Evolutionary conservation across 2,329 filamentous ascomycete species (phyloP).

Genomic region (Ophiostoma quercus): DNA sequence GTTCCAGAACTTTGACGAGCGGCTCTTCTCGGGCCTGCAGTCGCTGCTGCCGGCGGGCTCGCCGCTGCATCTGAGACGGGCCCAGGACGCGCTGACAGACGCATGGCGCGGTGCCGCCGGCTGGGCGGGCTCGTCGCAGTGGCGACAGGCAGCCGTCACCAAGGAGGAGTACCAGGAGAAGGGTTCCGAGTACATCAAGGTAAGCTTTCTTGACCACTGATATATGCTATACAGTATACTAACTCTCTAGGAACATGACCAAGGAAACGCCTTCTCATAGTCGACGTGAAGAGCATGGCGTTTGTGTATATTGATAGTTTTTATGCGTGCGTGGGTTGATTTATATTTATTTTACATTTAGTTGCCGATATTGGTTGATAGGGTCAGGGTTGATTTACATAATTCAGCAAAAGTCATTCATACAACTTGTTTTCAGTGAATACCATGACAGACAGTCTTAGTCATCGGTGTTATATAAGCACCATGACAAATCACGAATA

Average conservation of each 20-base stretch:
- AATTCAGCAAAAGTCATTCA: not conserved
- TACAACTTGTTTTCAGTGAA: not conserved
- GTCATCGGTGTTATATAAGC: not conserved
- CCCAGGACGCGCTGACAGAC: conserved; percentile 72
- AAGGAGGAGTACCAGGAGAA: conserved; percentile 86
- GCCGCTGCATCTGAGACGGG: conserved; percentile 64
- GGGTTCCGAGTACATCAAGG: conserved; percentile 90
- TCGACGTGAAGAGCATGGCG: conserved; percentile 17
- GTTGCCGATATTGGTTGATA: not conserved
- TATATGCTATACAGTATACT: not conserved
- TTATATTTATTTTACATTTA: not conserved
- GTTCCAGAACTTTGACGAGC: conserved; percentile 80
- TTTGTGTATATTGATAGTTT: conserved; percentile 4
- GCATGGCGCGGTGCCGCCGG: conserved; percentile 88
- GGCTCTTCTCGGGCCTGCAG: conserved; percentile 66
- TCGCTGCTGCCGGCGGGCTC: conserved; percentile 66
- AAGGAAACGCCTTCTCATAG: conserved; percentile 50
- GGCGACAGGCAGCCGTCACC: conserved; percentile 63
- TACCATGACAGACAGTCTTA: not conserved
- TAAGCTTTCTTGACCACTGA: conserved; percentile 34
- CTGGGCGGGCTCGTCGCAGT: conserved; percentile 64
- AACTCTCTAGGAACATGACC: conserved; percentile 54
- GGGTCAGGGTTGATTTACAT: not conserved
- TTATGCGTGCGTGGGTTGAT: not conserved
- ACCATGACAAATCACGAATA: too few relatives aligned